Percentiles rank a stretch among this genome's conserved stretches.
Conservation (phyloP, 2,329 filamentous ascomycete genomes). For the Fusarium sacchari region DNA sequence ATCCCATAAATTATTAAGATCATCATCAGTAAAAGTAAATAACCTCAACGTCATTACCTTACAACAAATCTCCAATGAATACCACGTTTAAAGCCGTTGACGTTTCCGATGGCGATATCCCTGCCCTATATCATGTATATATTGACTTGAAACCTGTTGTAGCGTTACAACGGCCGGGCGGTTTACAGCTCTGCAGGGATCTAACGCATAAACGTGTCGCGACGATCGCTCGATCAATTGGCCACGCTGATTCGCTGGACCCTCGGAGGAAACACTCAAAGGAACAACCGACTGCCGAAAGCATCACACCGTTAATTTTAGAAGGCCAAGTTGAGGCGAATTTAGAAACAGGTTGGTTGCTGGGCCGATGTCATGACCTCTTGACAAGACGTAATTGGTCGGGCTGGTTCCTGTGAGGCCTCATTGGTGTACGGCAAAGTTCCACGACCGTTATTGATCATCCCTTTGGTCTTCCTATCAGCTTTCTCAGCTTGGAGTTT, state of each 20-base stretch:
- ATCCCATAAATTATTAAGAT: background rate
- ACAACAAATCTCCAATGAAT: background rate
- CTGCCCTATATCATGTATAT: slow-evolving; percentile 22
- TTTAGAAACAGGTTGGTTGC: background rate
- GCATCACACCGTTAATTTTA: background rate
- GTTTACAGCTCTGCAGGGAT: slow-evolving; percentile 29
- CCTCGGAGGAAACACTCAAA: slow-evolving; percentile 24
- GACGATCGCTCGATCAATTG: slow-evolving; percentile 12
- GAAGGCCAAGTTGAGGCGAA: background rate
- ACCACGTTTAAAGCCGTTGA: slow-evolving; percentile 16
- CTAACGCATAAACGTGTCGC: slow-evolving; percentile 17
- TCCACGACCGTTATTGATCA: background rate
- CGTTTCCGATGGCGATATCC: slow-evolving; percentile 24
- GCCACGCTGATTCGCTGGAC: background rate
- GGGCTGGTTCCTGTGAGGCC: background rate
- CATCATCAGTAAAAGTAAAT: background rate
- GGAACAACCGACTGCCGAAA: slow-evolving; percentile 13
- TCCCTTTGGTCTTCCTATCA: rapidly evolving
- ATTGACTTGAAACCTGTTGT: slow-evolving; percentile 26
- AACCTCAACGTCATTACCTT: slow-evolving; percentile 26
- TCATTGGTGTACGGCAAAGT: background rate
- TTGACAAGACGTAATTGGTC: background rate
- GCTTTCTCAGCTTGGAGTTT: background rate
- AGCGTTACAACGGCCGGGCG: slow-evolving; percentile 22
- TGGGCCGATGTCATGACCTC: slow-evolving; percentile 18